Evolutionary conservation across 1,139 yeast species (phyloP).

Genomic region (Scheffersomyces parashehatae): DNA sequence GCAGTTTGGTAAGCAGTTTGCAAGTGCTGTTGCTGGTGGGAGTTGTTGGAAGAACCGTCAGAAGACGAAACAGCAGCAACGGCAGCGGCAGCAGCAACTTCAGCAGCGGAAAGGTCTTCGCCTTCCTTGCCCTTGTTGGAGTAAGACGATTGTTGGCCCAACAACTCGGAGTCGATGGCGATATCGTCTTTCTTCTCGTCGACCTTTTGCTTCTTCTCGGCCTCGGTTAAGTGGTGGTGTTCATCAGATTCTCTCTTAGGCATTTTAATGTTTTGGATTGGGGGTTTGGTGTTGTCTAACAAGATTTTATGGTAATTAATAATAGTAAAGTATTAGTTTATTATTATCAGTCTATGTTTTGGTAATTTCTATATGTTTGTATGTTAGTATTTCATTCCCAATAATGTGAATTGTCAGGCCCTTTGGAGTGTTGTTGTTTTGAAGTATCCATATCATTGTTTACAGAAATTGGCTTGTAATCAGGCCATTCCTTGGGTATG

Average conservation of each 20-base stretch:
- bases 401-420: no score
- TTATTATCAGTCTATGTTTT: no score
- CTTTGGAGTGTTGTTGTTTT: no score
- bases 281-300: not conserved
- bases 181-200: conserved; percentile 35
- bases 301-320: no score
- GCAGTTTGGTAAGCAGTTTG: conserved; percentile 35
- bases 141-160: conserved; percentile 45
- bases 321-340: no score
- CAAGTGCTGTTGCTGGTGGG: conserved; percentile 21
- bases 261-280: conserved; percentile 13
- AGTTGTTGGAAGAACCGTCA: conserved; percentile 11
- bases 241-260: conserved; percentile 33
- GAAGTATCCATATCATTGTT: no score
- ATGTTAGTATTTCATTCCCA: no score
- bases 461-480: not conserved
- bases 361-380: no score
- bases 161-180: conserved; percentile 50
- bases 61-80: conserved; percentile 25
- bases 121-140: conserved; percentile 17
- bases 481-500: not conserved
- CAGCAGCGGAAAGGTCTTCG: conserved; percentile 23
- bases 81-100: conserved; percentile 36
- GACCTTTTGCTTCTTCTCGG: conserved; percentile 25
- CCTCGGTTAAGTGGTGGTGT: conserved; percentile 11